A percentile compares a stretch with the other conserved stretches of the same genome.
phyloP scores from a whole-genome alignment of 78 protist genomes.

The Emiliania huxleyi region DNA sequence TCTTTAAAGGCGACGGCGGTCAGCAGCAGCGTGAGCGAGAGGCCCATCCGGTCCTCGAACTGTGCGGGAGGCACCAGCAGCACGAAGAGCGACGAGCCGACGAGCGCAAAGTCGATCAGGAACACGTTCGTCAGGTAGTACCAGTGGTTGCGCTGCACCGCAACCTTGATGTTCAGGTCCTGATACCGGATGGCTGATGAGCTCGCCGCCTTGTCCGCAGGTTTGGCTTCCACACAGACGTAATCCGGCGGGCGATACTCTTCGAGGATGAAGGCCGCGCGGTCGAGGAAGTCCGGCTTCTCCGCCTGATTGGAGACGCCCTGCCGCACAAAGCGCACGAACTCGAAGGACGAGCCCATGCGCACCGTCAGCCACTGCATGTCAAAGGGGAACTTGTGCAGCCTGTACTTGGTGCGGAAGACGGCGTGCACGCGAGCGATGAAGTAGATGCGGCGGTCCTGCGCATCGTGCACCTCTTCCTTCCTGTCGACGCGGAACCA shows the following conservation, averaged over 20 bases:
- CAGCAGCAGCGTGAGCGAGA: neutral
- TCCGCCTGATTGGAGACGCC: neutral
- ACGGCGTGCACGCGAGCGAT: neutral
- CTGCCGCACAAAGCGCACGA: too few relatives aligned
- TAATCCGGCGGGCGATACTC: neutral
- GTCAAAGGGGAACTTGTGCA: neutral
- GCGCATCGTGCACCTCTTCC: too few relatives aligned
- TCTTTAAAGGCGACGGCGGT: neutral
- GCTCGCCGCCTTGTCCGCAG: neutral
- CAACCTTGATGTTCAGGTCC: neutral
- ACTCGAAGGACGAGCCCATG: neutral
- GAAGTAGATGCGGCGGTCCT: neutral
- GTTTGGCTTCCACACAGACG: neutral
- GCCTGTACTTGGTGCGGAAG: neutral
- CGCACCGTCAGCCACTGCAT: too few relatives aligned
- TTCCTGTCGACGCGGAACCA: too few relatives aligned
- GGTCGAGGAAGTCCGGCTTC: neutral
- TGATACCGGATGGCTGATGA: neutral
- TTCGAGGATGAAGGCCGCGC: neutral
- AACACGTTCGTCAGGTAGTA: neutral
- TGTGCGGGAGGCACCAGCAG: neutral
- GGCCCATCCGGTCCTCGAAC: neutral
- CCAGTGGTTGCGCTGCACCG: neutral
- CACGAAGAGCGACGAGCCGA: too few relatives aligned
- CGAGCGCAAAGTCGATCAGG: neutral